These are phyloP conservation scores for Furcasterigmium sp. DNA, from an alignment of 2,329 filamentous ascomycete genomes.

Conservation along the genomic window DNA sequence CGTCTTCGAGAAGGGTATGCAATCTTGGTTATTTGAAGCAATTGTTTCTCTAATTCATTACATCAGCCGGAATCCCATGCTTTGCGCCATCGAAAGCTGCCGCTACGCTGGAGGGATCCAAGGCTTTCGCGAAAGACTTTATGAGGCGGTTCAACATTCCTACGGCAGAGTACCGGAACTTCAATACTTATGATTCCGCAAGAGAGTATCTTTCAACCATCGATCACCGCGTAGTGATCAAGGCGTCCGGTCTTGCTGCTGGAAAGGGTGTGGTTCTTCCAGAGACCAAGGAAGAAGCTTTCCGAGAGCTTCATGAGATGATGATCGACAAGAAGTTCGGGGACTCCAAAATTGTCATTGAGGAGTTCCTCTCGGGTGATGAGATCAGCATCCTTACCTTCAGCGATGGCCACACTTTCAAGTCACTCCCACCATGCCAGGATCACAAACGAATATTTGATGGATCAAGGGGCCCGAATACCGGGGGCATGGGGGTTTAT, in stretches of 20 bases:
- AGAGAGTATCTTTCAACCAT: conserved; percentile 68
- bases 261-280: conserved; percentile 96
- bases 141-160: conserved; percentile 90
- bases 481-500: conserved; percentile 97
- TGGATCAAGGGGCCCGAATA: conserved; percentile 86
- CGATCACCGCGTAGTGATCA: conserved; percentile 78
- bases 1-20: conserved; percentile 56
- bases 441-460: conserved; percentile 96
- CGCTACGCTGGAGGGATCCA: conserved; percentile 89
- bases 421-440: conserved; percentile 82
- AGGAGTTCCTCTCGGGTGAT: conserved; percentile 87
- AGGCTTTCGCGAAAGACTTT: conserved; percentile 96
- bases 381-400: conserved; percentile 91
- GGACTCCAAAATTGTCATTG: conserved; percentile 88
- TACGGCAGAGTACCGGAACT: conserved; percentile 87
- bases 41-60: background rate
- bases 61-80: conserved; percentile 61
- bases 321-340: conserved; percentile 90
- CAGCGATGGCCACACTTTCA: conserved; percentile 80
- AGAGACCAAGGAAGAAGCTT: conserved; percentile 73
- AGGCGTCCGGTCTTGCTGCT: conserved; percentile 85
- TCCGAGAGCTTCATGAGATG: conserved; percentile 75
- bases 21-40: no score
- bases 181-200: conserved; percentile 70
- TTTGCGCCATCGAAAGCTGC: conserved; percentile 85